Percentiles rank a stretch among this genome's conserved stretches.
Conservation (phyloP, 2,329 filamentous ascomycete species). For the Thelonectria discophora region DNA sequence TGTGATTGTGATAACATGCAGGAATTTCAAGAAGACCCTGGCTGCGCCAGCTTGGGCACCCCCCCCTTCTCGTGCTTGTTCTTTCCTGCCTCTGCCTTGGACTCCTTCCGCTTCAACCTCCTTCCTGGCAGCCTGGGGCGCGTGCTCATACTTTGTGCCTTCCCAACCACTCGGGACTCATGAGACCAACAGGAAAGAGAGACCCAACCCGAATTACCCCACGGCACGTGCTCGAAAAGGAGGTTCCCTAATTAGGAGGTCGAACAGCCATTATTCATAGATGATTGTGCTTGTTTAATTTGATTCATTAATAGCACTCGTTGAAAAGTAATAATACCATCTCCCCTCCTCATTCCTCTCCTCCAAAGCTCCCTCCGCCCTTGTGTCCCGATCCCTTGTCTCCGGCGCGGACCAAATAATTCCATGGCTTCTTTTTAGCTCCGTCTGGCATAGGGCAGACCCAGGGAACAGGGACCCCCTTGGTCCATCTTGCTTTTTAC, state of each 20-base stretch:
- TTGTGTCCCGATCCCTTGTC: background rate
- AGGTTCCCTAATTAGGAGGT: too few relatives aligned
- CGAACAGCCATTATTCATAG: background rate
- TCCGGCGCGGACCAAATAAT: background rate
- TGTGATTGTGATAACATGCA: background rate
- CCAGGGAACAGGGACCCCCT: background rate
- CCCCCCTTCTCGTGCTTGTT: too few relatives aligned
- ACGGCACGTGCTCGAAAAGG: too few relatives aligned
- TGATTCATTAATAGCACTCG: background rate
- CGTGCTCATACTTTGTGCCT: too few relatives aligned
- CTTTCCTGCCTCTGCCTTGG: background rate
- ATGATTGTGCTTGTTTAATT: background rate
- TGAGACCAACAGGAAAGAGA: too few relatives aligned
- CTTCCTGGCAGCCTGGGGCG: too few relatives aligned
- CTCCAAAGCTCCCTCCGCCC: background rate
- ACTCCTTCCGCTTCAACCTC: too few relatives aligned
- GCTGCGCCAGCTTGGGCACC: background rate
- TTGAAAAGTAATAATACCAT: background rate
- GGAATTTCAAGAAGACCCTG: background rate
- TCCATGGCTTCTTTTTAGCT: background rate
- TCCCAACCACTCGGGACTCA: too few relatives aligned
- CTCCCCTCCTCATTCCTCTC: background rate
- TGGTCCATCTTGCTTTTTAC: background rate
- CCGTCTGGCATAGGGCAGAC: background rate
- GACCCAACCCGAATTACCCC: too few relatives aligned